A percentile compares a stretch with the other conserved stretches of the same genome.
Conservation (phyloP, 2,329 filamentous ascomycete species). For the Chlorencoelia australis region DNA sequence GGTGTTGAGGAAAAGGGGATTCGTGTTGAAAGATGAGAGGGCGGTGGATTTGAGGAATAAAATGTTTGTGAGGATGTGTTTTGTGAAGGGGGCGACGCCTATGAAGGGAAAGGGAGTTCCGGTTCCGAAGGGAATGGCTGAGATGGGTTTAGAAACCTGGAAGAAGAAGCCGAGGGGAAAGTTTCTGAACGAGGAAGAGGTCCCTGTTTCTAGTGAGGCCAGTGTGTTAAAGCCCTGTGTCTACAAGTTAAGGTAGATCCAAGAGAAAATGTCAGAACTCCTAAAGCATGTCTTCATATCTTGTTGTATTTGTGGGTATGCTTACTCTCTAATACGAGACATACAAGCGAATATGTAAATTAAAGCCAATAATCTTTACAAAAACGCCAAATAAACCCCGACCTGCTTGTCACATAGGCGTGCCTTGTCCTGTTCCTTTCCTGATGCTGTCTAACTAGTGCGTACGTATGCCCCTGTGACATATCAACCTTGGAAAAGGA, state of each 20-base stretch:
- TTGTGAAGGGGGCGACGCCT: constrained; percentile 72
- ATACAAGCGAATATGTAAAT: too few relatives aligned
- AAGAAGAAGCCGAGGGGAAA: constrained; percentile 70
- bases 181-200: constrained; percentile 53
- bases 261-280: too few relatives aligned
- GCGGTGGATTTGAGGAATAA: constrained; percentile 79
- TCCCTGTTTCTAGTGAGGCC: constrained; percentile 54
- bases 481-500: constrained; percentile 51
- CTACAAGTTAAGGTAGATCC: constrained; percentile 74
- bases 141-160: constrained; percentile 50
- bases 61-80: constrained; percentile 98
- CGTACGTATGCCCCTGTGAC: not conserved
- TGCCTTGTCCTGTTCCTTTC: not conserved
- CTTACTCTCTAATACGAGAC: too few relatives aligned
- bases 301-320: too few relatives aligned
- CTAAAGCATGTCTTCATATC: too few relatives aligned
- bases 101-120: constrained; percentile 64
- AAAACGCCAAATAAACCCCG: too few relatives aligned
- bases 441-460: not conserved
- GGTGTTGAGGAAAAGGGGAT: constrained; percentile 70
- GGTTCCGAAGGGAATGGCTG: constrained; percentile 32
- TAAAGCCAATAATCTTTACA: too few relatives aligned
- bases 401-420: too few relatives aligned
- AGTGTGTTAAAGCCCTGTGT: constrained; percentile 82
- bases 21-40: constrained; percentile 63